Evolutionary conservation across 495 filamentous ascomycete species (phyloP).

Genomic region (Penicillium cataractarum): DNA sequence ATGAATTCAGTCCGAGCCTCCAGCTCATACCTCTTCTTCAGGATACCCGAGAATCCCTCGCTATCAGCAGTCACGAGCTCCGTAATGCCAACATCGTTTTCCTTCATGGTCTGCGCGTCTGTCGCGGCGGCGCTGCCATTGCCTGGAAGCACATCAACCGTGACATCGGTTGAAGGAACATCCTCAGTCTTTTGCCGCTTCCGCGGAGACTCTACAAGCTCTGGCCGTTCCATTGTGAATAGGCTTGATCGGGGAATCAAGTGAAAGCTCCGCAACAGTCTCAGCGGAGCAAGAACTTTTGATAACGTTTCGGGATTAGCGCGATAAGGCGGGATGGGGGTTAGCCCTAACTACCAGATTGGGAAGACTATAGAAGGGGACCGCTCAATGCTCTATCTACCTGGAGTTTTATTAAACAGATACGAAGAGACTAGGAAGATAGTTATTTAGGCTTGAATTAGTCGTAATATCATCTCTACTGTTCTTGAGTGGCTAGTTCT

Average conservation of each 20-base stretch:
- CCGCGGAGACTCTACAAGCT: conserved; percentile 45
- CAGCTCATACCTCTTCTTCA: conserved; percentile 62
- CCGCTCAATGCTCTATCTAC: no score
- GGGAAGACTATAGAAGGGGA: conserved; percentile 5
- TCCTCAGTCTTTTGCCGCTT: conserved; percentile 50
- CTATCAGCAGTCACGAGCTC: conserved; percentile 54
- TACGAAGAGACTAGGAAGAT: no score
- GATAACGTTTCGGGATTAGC: conserved; percentile 28
- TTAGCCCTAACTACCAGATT: conserved; percentile 29
- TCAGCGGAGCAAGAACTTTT: conserved; percentile 24
- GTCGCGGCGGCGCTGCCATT: conserved; percentile 10
- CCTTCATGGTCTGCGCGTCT: conserved; percentile 44
- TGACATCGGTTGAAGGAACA: conserved; percentile 22
- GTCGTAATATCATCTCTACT: no score
- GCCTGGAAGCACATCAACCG: conserved; percentile 18
- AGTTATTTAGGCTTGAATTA: no score
- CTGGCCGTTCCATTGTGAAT: conserved; percentile 44
- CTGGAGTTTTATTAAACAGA: no score
- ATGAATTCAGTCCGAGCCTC: neutral
- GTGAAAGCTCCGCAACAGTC: neutral
- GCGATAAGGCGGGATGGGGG: conserved; percentile 24
- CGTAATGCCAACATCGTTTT: conserved; percentile 58
- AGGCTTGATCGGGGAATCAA: conserved; percentile 10
- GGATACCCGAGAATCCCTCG: conserved; percentile 55
- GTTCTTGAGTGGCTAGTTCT: no score